Evolutionary conservation across 352 stramenopile species (phyloP).

Genomic region (Globisporangium yorkense): DNA sequence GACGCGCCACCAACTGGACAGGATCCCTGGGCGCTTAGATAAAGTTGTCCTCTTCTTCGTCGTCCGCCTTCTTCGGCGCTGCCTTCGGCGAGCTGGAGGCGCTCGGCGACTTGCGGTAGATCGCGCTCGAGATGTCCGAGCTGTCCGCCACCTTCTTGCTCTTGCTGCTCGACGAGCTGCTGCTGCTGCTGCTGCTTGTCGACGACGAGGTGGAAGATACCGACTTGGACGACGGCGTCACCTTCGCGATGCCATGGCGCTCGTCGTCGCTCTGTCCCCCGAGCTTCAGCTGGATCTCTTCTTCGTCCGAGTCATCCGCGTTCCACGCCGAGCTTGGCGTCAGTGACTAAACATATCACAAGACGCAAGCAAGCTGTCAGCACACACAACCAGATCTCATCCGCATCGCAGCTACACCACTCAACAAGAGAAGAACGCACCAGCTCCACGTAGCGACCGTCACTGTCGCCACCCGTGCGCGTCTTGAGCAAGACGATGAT

Average conservation of each 20-base stretch:
- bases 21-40: constrained; percentile 33
- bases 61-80: constrained; percentile 20
- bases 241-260: constrained; percentile 13
- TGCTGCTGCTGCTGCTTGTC: constrained; percentile 8
- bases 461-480: constrained; percentile 18
- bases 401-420: neutral
- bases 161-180: constrained; percentile 11
- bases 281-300: constrained; percentile 65
- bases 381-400: neutral
- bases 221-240: constrained; percentile 21
- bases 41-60: constrained; percentile 65
- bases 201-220: constrained; percentile 18
- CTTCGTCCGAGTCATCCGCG: constrained; percentile 77
- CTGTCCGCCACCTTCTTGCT: constrained; percentile 17
- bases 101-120: constrained; percentile 28
- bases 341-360: constrained; percentile 32
- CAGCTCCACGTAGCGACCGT: constrained; percentile 58
- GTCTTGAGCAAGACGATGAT: constrained; percentile 76
- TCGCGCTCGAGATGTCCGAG: constrained; percentile 30
- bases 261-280: constrained; percentile 20
- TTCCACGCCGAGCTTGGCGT: constrained; percentile 78
- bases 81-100: constrained; percentile 20
- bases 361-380: neutral
- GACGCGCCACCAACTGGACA: neutral
- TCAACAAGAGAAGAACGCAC: constrained; percentile 21